Percentiles rank a stretch among this genome's conserved stretches.
Conservation (phyloP, 2,329 filamentous ascomycete species). For the Didymella sp. region DNA sequence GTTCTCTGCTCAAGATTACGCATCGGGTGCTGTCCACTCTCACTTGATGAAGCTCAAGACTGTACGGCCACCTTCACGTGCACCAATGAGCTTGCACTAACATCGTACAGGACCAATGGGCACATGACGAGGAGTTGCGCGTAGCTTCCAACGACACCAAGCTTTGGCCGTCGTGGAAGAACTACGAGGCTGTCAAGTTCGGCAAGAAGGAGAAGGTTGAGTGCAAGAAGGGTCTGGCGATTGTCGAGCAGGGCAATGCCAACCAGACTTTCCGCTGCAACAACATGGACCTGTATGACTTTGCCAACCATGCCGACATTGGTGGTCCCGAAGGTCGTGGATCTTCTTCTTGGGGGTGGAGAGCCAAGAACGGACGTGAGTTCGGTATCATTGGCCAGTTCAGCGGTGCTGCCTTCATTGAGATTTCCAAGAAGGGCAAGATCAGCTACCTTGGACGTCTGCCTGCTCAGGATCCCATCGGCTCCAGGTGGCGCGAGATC, state of each 20-base stretch:
- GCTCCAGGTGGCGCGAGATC: conserved; percentile 62
- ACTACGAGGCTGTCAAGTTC: conserved; percentile 19
- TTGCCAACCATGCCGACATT: conserved; percentile 61
- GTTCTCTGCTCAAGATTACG: conserved; percentile 34
- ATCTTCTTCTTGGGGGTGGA: conserved; percentile 61
- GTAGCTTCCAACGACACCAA: conserved; percentile 15
- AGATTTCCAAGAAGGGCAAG: conserved; percentile 58
- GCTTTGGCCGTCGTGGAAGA: conserved; percentile 33
- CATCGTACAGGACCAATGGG: conserved; percentile 30
- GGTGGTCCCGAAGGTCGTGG: conserved; percentile 54
- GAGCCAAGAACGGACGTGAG: conserved; percentile 59
- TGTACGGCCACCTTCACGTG: conserved; percentile 12
- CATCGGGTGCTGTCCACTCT: conserved; percentile 32
- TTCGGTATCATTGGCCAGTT: conserved; percentile 62
- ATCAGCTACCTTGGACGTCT: conserved; percentile 61
- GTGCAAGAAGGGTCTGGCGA: conserved; percentile 34
- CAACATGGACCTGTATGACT: conserved; percentile 63
- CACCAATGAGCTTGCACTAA: not conserved
- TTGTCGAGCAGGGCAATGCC: conserved; percentile 32
- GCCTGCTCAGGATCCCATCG: conserved; percentile 52
- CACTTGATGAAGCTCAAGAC: conserved; percentile 39
- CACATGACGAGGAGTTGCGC: conserved; percentile 25
- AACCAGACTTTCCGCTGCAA: conserved; percentile 39
- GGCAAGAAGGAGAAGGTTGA: conserved; percentile 29
- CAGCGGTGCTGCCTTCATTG: conserved; percentile 62